Conservation (phyloP, 2,329 filamentous ascomycete species). For the Cytospora leucostoma region DNA sequence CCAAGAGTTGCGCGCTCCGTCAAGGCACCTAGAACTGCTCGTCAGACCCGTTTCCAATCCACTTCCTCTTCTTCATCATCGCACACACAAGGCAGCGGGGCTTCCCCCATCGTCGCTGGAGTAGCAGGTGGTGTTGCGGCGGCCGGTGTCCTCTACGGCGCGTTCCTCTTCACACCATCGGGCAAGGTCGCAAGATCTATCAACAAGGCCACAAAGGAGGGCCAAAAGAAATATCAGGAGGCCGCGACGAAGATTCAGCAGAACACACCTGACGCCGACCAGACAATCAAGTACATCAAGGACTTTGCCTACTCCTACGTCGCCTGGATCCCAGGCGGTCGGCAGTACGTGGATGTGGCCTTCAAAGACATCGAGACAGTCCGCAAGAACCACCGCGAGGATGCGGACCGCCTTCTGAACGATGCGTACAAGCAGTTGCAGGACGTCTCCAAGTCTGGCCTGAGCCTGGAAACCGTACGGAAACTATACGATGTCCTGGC, state of each 20-base stretch:
- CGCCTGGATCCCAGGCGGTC: conserved; percentile 70
- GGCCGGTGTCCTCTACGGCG: conserved; percentile 22
- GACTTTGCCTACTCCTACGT: conserved; percentile 69
- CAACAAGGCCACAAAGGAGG: conserved; percentile 47
- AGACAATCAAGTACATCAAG: conserved; percentile 67
- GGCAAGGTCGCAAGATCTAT: conserved; percentile 36
- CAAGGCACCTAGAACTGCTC: conserved; percentile 7
- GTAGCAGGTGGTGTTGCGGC: conserved; percentile 21
- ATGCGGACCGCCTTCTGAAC: conserved; percentile 68
- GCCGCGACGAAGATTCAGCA: conserved; percentile 62
- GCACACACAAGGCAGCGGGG: background rate
- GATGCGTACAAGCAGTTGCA: conserved; percentile 70
- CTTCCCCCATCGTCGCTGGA: conserved; percentile 17
- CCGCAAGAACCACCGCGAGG: conserved; percentile 65
- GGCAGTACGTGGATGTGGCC: conserved; percentile 65
- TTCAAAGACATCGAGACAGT: conserved; percentile 73
- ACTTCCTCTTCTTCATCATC: conserved; percentile 24
- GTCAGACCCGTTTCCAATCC: conserved; percentile 23
- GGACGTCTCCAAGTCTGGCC: conserved; percentile 57
- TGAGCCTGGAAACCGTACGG: conserved; percentile 63
- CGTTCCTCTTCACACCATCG: conserved; percentile 35
- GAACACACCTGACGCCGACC: conserved; percentile 64
- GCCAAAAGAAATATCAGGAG: conserved; percentile 61
- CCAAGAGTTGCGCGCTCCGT: conserved; percentile 17
- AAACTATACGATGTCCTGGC: conserved; percentile 64